Evolutionary conservation across 306 rosid species (phyloP).

Genomic region (Cucurbita pepo): DNA sequence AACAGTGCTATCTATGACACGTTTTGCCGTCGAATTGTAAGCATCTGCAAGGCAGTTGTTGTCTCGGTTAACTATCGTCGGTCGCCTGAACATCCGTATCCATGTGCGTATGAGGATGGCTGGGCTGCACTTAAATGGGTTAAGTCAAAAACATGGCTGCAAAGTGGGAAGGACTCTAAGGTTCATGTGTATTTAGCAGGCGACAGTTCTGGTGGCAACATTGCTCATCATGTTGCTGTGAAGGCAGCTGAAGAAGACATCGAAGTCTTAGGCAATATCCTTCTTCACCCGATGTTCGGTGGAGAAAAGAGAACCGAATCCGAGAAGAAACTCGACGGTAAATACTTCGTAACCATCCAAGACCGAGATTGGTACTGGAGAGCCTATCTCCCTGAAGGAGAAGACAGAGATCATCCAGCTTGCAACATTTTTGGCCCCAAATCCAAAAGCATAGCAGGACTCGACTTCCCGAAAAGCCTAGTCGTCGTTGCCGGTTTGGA

Average conservation of each 20-base stretch:
- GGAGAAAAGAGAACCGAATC: slow-evolving; percentile 47
- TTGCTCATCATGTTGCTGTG: slow-evolving; percentile 47
- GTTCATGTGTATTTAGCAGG: slow-evolving; percentile 57
- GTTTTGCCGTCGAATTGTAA: slow-evolving; percentile 50
- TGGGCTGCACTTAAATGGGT: slow-evolving; percentile 63
- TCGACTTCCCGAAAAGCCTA: slow-evolving; percentile 41
- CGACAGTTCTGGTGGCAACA: slow-evolving; percentile 62
- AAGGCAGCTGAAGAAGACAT: slow-evolving; percentile 40
- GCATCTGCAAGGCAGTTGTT: slow-evolving; percentile 46
- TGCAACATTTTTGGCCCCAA: slow-evolving; percentile 56
- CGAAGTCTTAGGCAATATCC: slow-evolving; percentile 53
- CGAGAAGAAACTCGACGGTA: slow-evolving; percentile 44
- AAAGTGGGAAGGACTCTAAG: slow-evolving; percentile 53
- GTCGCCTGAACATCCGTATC: slow-evolving; percentile 46
- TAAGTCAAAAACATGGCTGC: slow-evolving; percentile 55
- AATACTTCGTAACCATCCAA: slow-evolving; percentile 48
- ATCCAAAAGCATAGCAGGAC: slow-evolving; percentile 36
- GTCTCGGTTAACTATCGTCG: slow-evolving; percentile 61
- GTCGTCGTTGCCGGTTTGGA: slow-evolving; percentile 69
- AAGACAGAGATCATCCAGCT: slow-evolving; percentile 58
- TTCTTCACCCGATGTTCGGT: slow-evolving; percentile 62
- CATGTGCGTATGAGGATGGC: slow-evolving; percentile 62
- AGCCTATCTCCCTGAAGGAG: slow-evolving; percentile 62
- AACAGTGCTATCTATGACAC: slow-evolving; percentile 65
- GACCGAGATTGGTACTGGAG: slow-evolving; percentile 77